Evolutionary conservation across 257 asterid species (phyloP).

Genomic region (Ilex aquifolium): DNA sequence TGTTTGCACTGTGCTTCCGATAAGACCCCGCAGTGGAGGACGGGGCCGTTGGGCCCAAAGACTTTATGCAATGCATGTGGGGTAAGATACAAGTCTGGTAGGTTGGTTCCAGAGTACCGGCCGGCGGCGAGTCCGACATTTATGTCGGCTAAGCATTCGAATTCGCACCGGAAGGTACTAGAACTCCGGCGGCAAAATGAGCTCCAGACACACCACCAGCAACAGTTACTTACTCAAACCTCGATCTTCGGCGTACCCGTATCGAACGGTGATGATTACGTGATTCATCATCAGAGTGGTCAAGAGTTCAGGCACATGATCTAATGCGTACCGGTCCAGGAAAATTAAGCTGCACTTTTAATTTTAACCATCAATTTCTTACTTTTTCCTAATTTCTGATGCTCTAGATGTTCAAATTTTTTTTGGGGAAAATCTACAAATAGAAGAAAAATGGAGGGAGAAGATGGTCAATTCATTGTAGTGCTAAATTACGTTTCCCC

Average conservation of each 20-base stretch:
- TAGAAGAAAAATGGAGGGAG: slow-evolving; percentile 23
- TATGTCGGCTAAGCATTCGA: slow-evolving; percentile 69
- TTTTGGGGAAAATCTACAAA: neutral
- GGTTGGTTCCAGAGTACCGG: slow-evolving; percentile 94
- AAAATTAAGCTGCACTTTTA: slow-evolving; percentile 5
- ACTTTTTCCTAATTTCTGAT: slow-evolving; percentile 4
- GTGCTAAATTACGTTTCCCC: slow-evolving; percentile 19
- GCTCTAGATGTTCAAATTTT: slow-evolving; percentile 34
- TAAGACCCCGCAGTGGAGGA: slow-evolving; percentile 96
- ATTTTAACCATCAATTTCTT: neutral
- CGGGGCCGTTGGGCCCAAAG: slow-evolving; percentile 96
- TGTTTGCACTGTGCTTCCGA: slow-evolving; percentile 96
- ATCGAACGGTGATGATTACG: slow-evolving; percentile 73
- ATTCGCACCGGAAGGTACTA: slow-evolving; percentile 93
- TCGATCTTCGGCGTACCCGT: slow-evolving; percentile 44
- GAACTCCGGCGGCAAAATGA: slow-evolving; percentile 95
- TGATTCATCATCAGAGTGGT: slow-evolving; percentile 63
- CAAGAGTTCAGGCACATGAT: slow-evolving; percentile 76
- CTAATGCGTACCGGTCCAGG: slow-evolving; percentile 23
- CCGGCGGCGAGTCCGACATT: slow-evolving; percentile 97
- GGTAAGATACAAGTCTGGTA: slow-evolving; percentile 90
- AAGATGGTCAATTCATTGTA: slow-evolving; percentile 34
- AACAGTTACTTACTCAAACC: slow-evolving; percentile 46
- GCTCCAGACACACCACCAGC: slow-evolving; percentile 42
- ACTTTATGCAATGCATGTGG: slow-evolving; percentile 98